These are phyloP conservation scores for Lachancea mirantina DNA, from an alignment of 805 yeast genomes.

Conservation along the genomic window DNA sequence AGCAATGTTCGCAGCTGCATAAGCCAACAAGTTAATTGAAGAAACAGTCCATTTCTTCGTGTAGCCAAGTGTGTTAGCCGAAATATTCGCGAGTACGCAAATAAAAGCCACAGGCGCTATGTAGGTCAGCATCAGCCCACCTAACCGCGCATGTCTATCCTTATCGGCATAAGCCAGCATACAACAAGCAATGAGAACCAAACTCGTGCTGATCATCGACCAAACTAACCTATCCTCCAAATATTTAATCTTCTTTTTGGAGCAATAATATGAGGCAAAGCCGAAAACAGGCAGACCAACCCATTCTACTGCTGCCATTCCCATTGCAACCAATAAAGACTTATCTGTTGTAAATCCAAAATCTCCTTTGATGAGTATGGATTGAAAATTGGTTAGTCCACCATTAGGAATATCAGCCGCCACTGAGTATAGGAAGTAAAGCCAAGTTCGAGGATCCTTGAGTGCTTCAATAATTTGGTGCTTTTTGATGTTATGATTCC, in stretches of 20 bases:
- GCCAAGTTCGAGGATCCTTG: conserved; percentile 41
- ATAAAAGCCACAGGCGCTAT: conserved; percentile 29
- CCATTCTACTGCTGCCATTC: conserved; percentile 38
- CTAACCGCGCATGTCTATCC: conserved; percentile 27
- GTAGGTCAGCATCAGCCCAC: conserved; percentile 30
- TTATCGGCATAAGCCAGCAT: conserved; percentile 36
- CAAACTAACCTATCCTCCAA: conserved; percentile 23
- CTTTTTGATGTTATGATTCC: conserved; percentile 44
- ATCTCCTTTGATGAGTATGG: conserved; percentile 34
- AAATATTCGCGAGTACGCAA: conserved; percentile 23
- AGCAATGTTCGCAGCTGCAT: conserved; percentile 54
- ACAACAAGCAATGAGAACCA: conserved; percentile 30
- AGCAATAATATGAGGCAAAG: conserved; percentile 16
- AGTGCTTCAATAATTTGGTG: conserved; percentile 44
- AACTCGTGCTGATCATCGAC: conserved; percentile 27
- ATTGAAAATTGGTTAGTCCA: conserved; percentile 40
- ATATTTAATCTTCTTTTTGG: conserved; percentile 13
- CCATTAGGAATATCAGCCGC: conserved; percentile 42
- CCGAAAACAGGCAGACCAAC: conserved; percentile 27
- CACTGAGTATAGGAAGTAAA: conserved; percentile 33
- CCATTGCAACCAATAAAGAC: conserved; percentile 36
- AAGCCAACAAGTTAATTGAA: conserved; percentile 50
- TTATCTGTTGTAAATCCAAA: conserved; percentile 34
- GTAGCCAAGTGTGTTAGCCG: conserved; percentile 53
- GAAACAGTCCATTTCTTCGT: conserved; percentile 55